phyloP scores from a whole-genome alignment of 2,329 filamentous ascomycete species.

The Diaporthe velutina region DNA sequence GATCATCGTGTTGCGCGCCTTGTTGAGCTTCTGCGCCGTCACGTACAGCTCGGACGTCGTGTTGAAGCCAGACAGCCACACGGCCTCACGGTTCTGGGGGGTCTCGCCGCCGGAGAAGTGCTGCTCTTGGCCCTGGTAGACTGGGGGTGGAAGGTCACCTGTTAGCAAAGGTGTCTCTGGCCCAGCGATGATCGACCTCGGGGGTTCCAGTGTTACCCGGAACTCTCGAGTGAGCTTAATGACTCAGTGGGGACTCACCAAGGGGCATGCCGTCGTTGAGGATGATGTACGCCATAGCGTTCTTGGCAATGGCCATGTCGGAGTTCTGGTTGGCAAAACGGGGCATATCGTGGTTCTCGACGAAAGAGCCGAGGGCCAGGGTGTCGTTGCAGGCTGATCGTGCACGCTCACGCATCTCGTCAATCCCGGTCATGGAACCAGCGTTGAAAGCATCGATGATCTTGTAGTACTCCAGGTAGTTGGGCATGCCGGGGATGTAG shows the following conservation, averaged over 20 bases:
- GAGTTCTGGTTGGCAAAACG: slow-evolving; percentile 65
- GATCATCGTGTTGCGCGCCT: slow-evolving; percentile 61
- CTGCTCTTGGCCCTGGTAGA: slow-evolving; percentile 72
- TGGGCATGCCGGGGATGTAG: slow-evolving; percentile 63
- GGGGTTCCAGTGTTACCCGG: not conserved
- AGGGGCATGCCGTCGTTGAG: slow-evolving; percentile 67
- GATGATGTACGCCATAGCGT: slow-evolving; percentile 72
- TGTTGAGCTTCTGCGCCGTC: slow-evolving; percentile 61
- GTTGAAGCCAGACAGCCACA: slow-evolving; percentile 61
- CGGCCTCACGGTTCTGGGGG: slow-evolving; percentile 62
- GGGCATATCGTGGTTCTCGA: slow-evolving; percentile 71
- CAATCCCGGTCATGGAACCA: slow-evolving; percentile 54
- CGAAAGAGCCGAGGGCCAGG: slow-evolving; percentile 62
- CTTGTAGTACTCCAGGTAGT: slow-evolving; percentile 65
- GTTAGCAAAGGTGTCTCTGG: slow-evolving; percentile 9
- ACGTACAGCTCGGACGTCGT: slow-evolving; percentile 58
- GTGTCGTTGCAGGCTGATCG: slow-evolving; percentile 57
- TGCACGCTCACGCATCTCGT: slow-evolving; percentile 54
- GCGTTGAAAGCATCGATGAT: slow-evolving; percentile 53
- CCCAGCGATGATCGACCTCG: slow-evolving; percentile 3
- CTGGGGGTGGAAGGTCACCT: slow-evolving; percentile 52
- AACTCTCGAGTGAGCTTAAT: not conserved
- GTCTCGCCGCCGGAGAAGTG: slow-evolving; percentile 59
- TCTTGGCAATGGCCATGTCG: slow-evolving; percentile 70
- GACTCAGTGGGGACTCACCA: slow-evolving; percentile 39